Conservation (phyloP, 1,284 basidiomycete species). For the Cryptococcus sp. region DNA sequence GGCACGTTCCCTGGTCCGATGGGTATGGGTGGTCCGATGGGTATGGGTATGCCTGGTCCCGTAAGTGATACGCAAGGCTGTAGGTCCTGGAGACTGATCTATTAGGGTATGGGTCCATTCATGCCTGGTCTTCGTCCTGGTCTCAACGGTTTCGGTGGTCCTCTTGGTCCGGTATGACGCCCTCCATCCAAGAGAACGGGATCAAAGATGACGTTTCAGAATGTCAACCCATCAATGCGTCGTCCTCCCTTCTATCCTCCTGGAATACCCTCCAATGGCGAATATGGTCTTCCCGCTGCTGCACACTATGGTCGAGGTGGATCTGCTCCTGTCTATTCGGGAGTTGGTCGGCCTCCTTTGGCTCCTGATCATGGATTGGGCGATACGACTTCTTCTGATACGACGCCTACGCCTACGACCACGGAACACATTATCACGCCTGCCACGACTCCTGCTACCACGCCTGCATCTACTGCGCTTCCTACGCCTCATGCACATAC, state of each 20-base stretch:
- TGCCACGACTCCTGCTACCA: constrained; percentile 1
- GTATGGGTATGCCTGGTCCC: constrained; percentile 37
- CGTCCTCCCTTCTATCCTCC: constrained; percentile 36
- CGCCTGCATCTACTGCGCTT: background rate
- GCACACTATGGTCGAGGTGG: constrained; percentile 25
- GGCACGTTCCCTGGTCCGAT: constrained; percentile 37
- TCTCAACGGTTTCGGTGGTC: constrained; percentile 38
- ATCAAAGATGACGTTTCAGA: too few relatives aligned
- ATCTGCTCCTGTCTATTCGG: constrained; percentile 11
- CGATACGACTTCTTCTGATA: constrained; percentile 27
- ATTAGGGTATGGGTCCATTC: constrained; percentile 42
- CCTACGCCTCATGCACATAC: background rate
- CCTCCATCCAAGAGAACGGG: background rate
- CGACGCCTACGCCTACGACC: constrained; percentile 23
- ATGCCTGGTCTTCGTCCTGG: constrained; percentile 42
- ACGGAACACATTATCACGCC: constrained; percentile 30
- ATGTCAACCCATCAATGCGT: constrained; percentile 32
- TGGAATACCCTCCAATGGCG: constrained; percentile 30
- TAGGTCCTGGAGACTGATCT: too few relatives aligned
- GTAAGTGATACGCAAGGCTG: too few relatives aligned
- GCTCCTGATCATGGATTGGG: constrained; percentile 31
- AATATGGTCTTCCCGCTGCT: constrained; percentile 37
- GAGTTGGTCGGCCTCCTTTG: constrained; percentile 10
- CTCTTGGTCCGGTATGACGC: constrained; percentile 35
- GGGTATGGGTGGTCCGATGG: constrained; percentile 35